Percentiles rank a stretch among this genome's conserved stretches.
These are phyloP conservation scores for Lepidium sativum DNA, from an alignment of 345 rosid species.

Conservation along the genomic window DNA sequence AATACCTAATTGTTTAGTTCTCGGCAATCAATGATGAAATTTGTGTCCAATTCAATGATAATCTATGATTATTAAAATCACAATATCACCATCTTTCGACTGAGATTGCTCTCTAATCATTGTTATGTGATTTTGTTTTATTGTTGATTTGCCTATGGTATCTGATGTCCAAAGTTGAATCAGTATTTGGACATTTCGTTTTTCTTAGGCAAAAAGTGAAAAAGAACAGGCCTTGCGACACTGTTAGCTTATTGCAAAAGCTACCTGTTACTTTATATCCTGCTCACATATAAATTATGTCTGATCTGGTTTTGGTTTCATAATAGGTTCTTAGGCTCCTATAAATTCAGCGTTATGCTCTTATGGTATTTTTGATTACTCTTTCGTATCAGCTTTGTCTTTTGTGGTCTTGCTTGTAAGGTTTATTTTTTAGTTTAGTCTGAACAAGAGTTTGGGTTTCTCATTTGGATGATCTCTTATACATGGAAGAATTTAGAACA, in stretches of 20 bases:
- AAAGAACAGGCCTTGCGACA: constrained; percentile 57
- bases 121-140: too few species aligned
- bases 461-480: too few species aligned
- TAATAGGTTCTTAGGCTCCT: too few species aligned
- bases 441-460: too few species aligned
- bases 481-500: too few species aligned
- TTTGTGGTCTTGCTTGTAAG: too few species aligned
- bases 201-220: constrained; percentile 48
- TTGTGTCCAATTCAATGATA: constrained; percentile 34
- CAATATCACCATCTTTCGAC: constrained; percentile 84
- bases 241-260: constrained; percentile 43
- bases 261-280: constrained; percentile 59
- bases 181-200: constrained; percentile 55
- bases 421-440: too few species aligned
- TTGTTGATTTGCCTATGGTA: constrained; percentile 47
- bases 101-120: too few species aligned
- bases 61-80: constrained; percentile 34
- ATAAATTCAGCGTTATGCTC: too few species aligned
- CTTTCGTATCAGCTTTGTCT: too few species aligned
- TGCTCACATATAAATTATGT: constrained; percentile 30
- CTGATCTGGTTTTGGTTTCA: neutral
- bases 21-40: constrained; percentile 66
- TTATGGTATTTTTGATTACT: neutral
- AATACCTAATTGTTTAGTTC: too few species aligned
- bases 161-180: constrained; percentile 52